Percentiles rank a stretch among this genome's conserved stretches.
These are phyloP conservation scores for Nigrospora osmanthi DNA, from an alignment of 2,329 filamentous ascomycete genomes.

Conservation along the genomic window DNA sequence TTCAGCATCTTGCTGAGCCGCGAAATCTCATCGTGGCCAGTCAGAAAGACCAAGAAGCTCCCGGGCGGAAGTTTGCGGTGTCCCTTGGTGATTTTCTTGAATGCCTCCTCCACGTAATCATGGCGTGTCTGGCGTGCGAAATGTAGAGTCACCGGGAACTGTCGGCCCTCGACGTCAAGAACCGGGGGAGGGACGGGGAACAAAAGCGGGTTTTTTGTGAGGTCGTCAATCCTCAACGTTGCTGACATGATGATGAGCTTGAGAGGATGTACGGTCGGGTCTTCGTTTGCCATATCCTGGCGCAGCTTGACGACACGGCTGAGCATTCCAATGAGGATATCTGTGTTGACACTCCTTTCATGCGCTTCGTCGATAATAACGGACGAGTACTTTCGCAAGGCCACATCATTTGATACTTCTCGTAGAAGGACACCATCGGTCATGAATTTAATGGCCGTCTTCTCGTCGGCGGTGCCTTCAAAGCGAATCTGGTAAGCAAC, in stretches of 20 bases:
- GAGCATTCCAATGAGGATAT: conserved; percentile 95
- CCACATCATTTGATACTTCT: conserved; percentile 84
- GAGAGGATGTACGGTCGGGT: conserved; percentile 64
- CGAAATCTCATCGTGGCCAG: conserved; percentile 85
- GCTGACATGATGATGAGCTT: conserved; percentile 99
- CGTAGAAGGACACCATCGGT: conserved; percentile 92
- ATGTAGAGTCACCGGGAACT: conserved; percentile 84
- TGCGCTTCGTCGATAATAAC: conserved; percentile 96
- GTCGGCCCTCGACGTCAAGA: conserved; percentile 82
- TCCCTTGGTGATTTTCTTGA: conserved; percentile 76
- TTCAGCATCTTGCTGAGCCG: conserved; percentile 75
- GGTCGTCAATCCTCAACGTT: conserved; percentile 82
- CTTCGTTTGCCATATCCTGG: conserved; percentile 64
- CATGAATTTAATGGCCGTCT: conserved; percentile 97
- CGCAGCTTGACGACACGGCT: conserved; percentile 85
- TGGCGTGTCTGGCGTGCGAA: conserved; percentile 76
- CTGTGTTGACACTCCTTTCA: conserved; percentile 94
- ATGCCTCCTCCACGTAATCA: conserved; percentile 88
- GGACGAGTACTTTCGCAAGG: conserved; percentile 81
- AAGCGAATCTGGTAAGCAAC: conserved; percentile 96
- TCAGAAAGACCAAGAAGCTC: conserved; percentile 89
- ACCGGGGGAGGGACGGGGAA: conserved; percentile 76
- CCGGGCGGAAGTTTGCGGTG: conserved; percentile 86
- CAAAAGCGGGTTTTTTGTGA: conserved; percentile 74
- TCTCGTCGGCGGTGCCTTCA: conserved; percentile 70